Evolutionary conservation across 2,329 filamentous ascomycete genomes (phyloP), one percentile per base, ranked within the genome.

Genomic region (Colletotrichum euphorbiae): DNA sequence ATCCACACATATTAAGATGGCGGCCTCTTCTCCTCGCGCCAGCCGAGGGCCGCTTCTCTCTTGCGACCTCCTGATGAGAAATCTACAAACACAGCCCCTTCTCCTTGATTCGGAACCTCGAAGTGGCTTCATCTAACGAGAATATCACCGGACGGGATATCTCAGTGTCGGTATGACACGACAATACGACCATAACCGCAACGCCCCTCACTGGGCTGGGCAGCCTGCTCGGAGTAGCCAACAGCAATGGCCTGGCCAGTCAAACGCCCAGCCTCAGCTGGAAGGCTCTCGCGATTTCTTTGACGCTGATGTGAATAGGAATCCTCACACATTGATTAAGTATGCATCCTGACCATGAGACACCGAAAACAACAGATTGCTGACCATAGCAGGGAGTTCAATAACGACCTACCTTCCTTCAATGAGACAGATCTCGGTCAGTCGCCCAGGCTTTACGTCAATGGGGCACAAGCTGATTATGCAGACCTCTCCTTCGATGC

Each of bases 51-150:
- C 17, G 28, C 13, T 38, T n/a, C 17, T 31, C n/a, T 61, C 46
- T 43, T 4, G 46, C 58, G 36, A 21, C 58, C 19, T 19, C 36
- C 24, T 9, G 28, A 19, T 17, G 17, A 40, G 43, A 68, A 59
- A 42, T 24, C 46, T 48, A 46, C 17, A 62, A 55, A 54, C 65
- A 64, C 65, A 64, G 65, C 65, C 60, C 58, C 48, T 57, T 48
- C 24, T 43, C 13, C 28, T 8, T 28, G 28, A 28, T 28, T 28
- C 7, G 6, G 28, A 28, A 28, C 6, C 6, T 28, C 28, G 31
- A 19, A 61, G 58, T 61, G 45, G 19, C 38, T 45, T 45, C 54
- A 31, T 19, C 48, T 31, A n/a, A 15, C 48, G 28, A 38, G 50
- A 19, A 43, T 9, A 31, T 12, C 12, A 31, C 52, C 11, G 19